Evolutionary conservation across 1,284 basidiomycete genomes (phyloP), one percentile per base, ranked within the genome.

Genomic region (Rhodotorula mucilaginosa): DNA sequence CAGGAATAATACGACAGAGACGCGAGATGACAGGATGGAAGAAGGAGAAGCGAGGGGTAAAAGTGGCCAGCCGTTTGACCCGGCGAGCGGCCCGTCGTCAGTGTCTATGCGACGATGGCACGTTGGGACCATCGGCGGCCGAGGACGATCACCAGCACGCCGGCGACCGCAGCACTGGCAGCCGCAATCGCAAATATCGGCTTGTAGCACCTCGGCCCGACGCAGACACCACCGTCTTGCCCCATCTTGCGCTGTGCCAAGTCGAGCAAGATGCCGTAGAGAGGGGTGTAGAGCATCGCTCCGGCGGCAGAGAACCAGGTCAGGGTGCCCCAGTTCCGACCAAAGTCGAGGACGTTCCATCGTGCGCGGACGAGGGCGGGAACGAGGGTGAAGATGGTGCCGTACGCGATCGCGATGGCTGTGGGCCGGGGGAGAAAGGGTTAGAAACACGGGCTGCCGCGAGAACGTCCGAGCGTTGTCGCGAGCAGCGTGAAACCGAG

Each of bases 301-400:
- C 77, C 77, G 34, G 70, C 18, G 21, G 77, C 77, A 2, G 77
- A 77, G 63, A 77, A 76, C 70, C 73, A 71, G 70, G 73, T 75
- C n/a, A 77, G 48, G 3, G 76, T 58, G 4, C 76, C 77, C 69
- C 75, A 79, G 61, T 78, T 78, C 6, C 77, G 58, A 6, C 78
- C 78, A 49, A 79, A 79, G n/a, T 70, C 58, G 39, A 58, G 62
- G 46, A 67, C 29, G n/a, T 66, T 65, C 71, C 73, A 79, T 19
- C 74, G 69, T 7, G 69, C 64, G 23, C 75, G 70, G 26, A 78
- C 72, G 51, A 79, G 69, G 1, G 77, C 69, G 0, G 78, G 78
- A 0, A 65, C 61, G 49, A 76, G 64, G 21, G 76, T 76, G 51
- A 75, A 78, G 19, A 74, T 54, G 10, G 72, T 48, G 18, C 77